phyloP scores from a whole-genome alignment of 352 stramenopile genomes.

The Phytophthora colocasiae region DNA sequence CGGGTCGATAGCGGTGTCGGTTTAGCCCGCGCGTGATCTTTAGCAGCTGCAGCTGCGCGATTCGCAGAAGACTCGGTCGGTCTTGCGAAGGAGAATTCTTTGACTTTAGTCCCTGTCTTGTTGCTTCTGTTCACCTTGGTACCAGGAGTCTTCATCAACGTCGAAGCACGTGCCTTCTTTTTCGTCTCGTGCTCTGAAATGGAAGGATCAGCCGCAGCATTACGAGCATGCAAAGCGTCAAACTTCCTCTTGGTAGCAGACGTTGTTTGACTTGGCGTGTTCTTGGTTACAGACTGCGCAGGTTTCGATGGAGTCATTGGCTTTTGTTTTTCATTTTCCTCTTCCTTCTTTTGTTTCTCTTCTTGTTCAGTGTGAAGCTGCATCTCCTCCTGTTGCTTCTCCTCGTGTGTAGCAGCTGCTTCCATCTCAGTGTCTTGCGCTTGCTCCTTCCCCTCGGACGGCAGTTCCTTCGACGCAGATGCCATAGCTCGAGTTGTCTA shows the following conservation, averaged over 20 bases:
- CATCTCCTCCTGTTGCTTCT: neutral
- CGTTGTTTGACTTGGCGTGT: constrained; percentile 3
- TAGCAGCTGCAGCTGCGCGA: constrained; percentile 26
- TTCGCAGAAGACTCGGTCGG: constrained; percentile 38
- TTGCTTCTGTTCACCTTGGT: constrained; percentile 5
- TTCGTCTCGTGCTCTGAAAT: constrained; percentile 31
- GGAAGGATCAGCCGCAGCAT: constrained; percentile 1
- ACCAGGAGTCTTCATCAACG: constrained; percentile 17
- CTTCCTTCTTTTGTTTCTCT: neutral
- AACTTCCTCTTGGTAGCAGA: constrained; percentile 37
- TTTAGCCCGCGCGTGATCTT: constrained; percentile 28
- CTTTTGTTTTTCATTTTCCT: constrained; percentile 3
- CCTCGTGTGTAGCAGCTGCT: neutral
- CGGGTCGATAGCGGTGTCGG: constrained; percentile 10
- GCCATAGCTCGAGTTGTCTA: constrained; percentile 16
- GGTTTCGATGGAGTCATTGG: constrained; percentile 6
- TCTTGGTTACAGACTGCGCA: neutral
- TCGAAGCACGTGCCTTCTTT: constrained; percentile 28
- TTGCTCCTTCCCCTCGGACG: constrained; percentile 4
- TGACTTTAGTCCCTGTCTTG: constrained; percentile 22
- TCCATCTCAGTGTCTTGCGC: constrained; percentile 15
- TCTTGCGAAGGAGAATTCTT: constrained; percentile 43
- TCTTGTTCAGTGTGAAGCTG: neutral
- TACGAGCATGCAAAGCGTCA: constrained; percentile 18
- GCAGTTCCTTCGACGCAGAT: constrained; percentile 4